These are phyloP conservation scores for Pochonia chlamydosporia DNA, from an alignment of 2,329 filamentous ascomycete species.

Conservation along the genomic window DNA sequence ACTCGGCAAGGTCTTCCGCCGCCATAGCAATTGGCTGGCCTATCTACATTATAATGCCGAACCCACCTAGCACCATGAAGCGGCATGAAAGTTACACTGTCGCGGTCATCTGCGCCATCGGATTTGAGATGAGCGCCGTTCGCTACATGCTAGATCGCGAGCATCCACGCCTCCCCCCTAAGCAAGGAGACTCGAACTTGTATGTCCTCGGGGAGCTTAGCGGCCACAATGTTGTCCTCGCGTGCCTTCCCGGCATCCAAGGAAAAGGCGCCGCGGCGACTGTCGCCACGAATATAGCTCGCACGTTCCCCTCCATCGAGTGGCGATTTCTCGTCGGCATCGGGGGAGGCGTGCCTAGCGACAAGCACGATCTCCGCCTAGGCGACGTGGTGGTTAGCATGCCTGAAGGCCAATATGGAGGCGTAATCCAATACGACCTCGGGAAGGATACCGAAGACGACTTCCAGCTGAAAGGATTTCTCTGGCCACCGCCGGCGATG, in stretches of 20 bases:
- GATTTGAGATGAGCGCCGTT: constrained; percentile 21
- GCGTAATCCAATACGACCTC: constrained; percentile 17
- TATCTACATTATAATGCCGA: no score
- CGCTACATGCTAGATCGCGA: constrained; percentile 22
- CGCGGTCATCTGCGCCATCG: constrained; percentile 18
- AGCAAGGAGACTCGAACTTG: constrained; percentile 15
- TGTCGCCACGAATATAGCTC: constrained; percentile 17
- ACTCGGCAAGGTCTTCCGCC: no score
- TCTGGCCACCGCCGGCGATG: constrained; percentile 9
- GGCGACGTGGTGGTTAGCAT: constrained; percentile 17
- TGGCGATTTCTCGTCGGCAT: constrained; percentile 21
- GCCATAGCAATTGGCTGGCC: no score
- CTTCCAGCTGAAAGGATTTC: constrained; percentile 12
- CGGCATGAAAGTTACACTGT: background rate
- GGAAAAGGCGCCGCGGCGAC: constrained; percentile 19
- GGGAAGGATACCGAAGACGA: constrained; percentile 11
- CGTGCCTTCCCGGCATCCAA: constrained; percentile 18
- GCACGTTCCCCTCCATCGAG: constrained; percentile 18
- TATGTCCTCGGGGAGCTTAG: constrained; percentile 20
- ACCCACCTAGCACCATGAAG: background rate
- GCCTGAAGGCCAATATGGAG: constrained; percentile 1
- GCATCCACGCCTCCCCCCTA: constrained; percentile 12
- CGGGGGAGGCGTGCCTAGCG: constrained; percentile 15
- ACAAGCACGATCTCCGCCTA: constrained; percentile 22
- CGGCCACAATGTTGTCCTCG: constrained; percentile 20